Conservation (phyloP, 805 yeast genomes). For the Debaryomyces tyrocola region DNA sequence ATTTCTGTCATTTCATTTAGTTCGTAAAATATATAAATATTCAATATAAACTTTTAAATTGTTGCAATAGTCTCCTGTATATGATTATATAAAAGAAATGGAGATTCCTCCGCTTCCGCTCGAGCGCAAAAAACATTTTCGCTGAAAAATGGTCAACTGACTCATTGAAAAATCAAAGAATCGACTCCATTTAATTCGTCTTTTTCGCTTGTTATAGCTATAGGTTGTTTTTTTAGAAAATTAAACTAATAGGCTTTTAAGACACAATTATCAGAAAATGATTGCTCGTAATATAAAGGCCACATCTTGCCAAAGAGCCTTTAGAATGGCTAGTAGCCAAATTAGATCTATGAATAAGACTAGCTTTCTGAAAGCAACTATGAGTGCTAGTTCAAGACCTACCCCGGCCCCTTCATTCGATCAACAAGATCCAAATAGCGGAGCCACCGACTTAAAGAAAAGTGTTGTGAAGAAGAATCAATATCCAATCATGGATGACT, state of each 20-base stretch:
- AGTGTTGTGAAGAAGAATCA: slow-evolving; percentile 5
- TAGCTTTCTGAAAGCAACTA: slow-evolving; percentile 28
- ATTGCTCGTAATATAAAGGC: slow-evolving; percentile 20
- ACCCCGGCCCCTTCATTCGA: slow-evolving; percentile 56
- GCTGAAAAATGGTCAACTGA: slow-evolving; percentile 7
- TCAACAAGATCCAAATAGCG: slow-evolving; percentile 20
- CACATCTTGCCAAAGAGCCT: slow-evolving; percentile 6
- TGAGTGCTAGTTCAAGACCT: slow-evolving; percentile 33
- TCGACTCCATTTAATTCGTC: too few relatives aligned
- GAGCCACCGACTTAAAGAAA: slow-evolving; percentile 14
- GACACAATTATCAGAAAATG: slow-evolving; percentile 9
- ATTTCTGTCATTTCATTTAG: not conserved
- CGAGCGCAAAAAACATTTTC: slow-evolving; percentile 6
- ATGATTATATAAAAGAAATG: not conserved
- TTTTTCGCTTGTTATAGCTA: too few relatives aligned
- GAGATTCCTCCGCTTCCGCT: slow-evolving; percentile 5
- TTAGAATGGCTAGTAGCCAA: slow-evolving; percentile 14
- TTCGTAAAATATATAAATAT: not conserved
- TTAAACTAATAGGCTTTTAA: not conserved
- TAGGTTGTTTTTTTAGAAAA: too few relatives aligned
- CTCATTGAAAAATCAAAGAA: slow-evolving; percentile 17
- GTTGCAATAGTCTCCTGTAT: not conserved
- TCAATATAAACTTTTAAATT: not conserved
- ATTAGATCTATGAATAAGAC: slow-evolving; percentile 32
- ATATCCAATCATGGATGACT: slow-evolving; percentile 60